These are phyloP conservation scores for Ophiostoma novo-ulmi DNA, from an alignment of 2,329 filamentous ascomycete genomes.

Conservation along the genomic window DNA sequence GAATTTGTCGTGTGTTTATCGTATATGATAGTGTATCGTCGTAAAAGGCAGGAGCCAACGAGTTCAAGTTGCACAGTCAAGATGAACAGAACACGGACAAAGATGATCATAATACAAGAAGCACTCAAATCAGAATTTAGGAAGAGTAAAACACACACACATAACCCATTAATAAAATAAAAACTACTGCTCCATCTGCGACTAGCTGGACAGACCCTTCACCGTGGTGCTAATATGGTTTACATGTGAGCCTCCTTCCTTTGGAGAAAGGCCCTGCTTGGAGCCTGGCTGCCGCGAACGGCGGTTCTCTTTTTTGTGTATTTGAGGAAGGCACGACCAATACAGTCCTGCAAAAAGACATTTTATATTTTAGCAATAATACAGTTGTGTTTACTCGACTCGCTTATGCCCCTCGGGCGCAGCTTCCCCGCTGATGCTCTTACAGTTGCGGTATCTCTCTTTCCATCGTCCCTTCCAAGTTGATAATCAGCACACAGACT, in stretches of 20 bases:
- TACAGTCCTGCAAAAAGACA: background rate
- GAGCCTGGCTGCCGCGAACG: constrained; percentile 19
- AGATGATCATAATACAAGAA: background rate
- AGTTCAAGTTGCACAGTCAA: background rate
- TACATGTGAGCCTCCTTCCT: constrained; percentile 11
- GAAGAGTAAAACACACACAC: background rate
- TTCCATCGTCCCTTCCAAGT: background rate
- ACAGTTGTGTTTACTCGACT: constrained; percentile 9
- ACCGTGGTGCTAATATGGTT: background rate
- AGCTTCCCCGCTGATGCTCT: constrained; percentile 17
- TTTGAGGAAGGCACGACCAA: background rate
- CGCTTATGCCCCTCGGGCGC: constrained; percentile 13
- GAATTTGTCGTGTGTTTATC: background rate
- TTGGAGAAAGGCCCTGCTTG: background rate
- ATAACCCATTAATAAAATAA: background rate
- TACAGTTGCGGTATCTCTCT: background rate
- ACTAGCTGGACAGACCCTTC: background rate
- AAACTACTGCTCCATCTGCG: background rate
- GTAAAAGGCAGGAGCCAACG: background rate
- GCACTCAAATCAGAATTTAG: background rate
- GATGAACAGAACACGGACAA: background rate
- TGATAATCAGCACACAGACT: background rate
- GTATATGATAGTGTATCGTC: background rate
- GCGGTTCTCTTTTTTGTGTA: constrained; percentile 12
- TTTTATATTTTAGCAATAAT: constrained; percentile 7